These are phyloP conservation scores for Phytophthora brassicae DNA, from an alignment of 352 stramenopile species.

Conservation along the genomic window DNA sequence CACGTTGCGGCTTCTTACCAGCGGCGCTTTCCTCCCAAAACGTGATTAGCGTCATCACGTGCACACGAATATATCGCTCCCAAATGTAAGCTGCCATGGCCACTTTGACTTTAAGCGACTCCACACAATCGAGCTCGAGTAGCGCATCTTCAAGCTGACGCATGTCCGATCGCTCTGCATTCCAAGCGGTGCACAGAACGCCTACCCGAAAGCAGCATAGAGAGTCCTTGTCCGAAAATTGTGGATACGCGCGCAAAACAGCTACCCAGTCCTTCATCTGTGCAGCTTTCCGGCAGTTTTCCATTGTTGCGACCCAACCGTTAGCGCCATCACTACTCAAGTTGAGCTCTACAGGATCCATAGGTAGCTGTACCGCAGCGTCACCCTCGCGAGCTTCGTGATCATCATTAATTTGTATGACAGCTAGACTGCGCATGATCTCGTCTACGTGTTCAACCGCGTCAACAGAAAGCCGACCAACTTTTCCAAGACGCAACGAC, in stretches of 20 bases:
- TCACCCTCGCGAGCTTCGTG: slow-evolving; percentile 55
- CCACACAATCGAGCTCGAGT: slow-evolving; percentile 57
- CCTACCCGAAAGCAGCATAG: slow-evolving; percentile 70
- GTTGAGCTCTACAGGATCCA: slow-evolving; percentile 16
- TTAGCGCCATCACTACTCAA: slow-evolving; percentile 33
- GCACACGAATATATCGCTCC: slow-evolving; percentile 80
- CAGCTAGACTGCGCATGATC: slow-evolving; percentile 64
- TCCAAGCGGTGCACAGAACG: slow-evolving; percentile 76
- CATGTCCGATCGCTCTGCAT: slow-evolving; percentile 81
- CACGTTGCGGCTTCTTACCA: slow-evolving; percentile 64
- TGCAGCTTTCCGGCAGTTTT: slow-evolving; percentile 56
- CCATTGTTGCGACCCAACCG: slow-evolving; percentile 61
- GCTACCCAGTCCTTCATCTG: slow-evolving; percentile 72
- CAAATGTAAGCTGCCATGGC: slow-evolving; percentile 76
- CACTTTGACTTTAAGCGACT: slow-evolving; percentile 39
- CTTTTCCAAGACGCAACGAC: slow-evolving; percentile 67
- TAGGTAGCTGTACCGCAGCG: slow-evolving; percentile 20
- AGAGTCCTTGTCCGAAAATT: slow-evolving; percentile 57
- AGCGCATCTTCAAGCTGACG: slow-evolving; percentile 79
- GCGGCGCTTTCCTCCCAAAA: slow-evolving; percentile 83
- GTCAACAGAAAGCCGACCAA: slow-evolving; percentile 63
- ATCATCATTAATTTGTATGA: slow-evolving; percentile 81
- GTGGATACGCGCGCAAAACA: slow-evolving; percentile 58
- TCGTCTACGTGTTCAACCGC: slow-evolving; percentile 80
- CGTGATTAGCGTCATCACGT: slow-evolving; percentile 77